Conservation (phyloP, 768 basidiomycete species). For the Sporobolomyces phaffii region DNA sequence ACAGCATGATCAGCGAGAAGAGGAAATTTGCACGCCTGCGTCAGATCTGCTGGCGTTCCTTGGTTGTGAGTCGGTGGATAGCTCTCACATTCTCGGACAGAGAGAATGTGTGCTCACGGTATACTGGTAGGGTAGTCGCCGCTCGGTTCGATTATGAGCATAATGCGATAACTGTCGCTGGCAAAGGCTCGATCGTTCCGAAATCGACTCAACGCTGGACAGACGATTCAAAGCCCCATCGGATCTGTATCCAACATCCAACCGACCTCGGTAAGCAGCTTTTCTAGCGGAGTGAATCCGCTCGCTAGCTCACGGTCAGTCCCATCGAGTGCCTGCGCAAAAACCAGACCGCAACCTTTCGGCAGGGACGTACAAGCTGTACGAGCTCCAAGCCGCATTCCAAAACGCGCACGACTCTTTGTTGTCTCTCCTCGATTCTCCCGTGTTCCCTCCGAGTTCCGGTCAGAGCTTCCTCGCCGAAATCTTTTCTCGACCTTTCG, state of each 20-base stretch:
- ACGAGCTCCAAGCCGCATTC: neutral
- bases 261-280: neutral
- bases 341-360: neutral
- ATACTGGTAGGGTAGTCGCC: neutral
- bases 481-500: neutral
- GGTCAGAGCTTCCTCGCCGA: neutral
- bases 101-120: too few species aligned
- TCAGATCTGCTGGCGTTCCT: neutral
- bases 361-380: neutral
- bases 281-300: neutral
- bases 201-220: conserved; percentile 2
- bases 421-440: neutral
- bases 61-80: neutral
- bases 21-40: neutral
- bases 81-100: neutral
- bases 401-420: neutral
- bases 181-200: neutral
- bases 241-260: conserved; percentile 2
- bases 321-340: too few species aligned
- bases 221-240: neutral
- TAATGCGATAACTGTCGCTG: neutral
- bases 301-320: too few species aligned
- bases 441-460: neutral
- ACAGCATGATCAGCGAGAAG: neutral
- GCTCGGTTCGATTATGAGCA: neutral